A percentile compares a stretch with the other conserved stretches of the same genome.
These are phyloP conservation scores for Pochonia chlamydosporia DNA, from an alignment of 2,329 filamentous ascomycete genomes.

Conservation along the genomic window DNA sequence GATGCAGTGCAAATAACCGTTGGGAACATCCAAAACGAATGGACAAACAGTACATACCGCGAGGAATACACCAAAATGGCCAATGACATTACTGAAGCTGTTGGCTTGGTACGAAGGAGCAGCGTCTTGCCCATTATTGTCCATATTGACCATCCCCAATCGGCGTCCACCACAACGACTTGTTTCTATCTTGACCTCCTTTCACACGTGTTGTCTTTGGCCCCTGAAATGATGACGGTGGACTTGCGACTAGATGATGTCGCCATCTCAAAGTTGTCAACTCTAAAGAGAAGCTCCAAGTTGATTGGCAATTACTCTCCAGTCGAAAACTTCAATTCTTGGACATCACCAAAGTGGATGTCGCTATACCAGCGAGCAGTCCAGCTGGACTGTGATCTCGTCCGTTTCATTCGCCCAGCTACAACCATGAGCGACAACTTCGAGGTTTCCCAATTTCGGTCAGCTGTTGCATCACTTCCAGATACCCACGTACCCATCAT, in stretches of 20 bases:
- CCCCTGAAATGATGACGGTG: conserved; percentile 57
- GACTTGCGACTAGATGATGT: conserved; percentile 53
- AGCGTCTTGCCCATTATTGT: conserved; percentile 56
- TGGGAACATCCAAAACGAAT: conserved; percentile 27
- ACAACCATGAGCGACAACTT: conserved; percentile 56
- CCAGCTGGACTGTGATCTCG: conserved; percentile 53
- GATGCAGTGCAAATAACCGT: conserved; percentile 62
- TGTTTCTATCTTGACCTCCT: conserved; percentile 49
- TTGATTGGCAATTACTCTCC: conserved; percentile 53
- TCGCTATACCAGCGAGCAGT: conserved; percentile 53
- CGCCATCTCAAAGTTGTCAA: conserved; percentile 43
- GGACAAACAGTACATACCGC: conserved; percentile 11
- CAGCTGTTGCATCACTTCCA: conserved; percentile 35
- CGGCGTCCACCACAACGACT: conserved; percentile 15
- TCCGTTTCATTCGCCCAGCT: conserved; percentile 55
- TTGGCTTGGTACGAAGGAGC: conserved; percentile 56
- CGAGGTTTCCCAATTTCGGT: conserved; percentile 49
- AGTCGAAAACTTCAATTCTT: conserved; percentile 38
- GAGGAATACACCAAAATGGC: conserved; percentile 26
- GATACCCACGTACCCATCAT: conserved; percentile 47
- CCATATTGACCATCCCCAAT: conserved; percentile 35
- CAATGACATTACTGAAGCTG: conserved; percentile 48
- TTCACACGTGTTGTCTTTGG: conserved; percentile 54
- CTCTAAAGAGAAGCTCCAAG: conserved; percentile 48
- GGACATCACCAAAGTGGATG: conserved; percentile 51